Percentiles rank a stretch among this genome's conserved stretches.
phyloP scores from a whole-genome alignment of 2,329 filamentous ascomycete species.

The Cryphonectria radicalis region DNA sequence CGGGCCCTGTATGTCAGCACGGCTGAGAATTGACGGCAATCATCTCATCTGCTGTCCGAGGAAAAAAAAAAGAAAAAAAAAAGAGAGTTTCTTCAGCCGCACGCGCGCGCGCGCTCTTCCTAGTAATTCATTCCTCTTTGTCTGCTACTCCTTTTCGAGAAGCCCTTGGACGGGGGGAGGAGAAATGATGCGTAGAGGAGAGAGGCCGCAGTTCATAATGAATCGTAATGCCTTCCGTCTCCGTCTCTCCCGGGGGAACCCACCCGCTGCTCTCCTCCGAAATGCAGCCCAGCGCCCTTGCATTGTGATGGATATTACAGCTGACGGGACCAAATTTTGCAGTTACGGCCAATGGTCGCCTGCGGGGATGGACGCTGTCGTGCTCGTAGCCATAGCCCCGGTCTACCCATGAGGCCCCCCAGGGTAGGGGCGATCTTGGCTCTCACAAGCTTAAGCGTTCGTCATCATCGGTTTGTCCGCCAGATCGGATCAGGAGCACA shows the following conservation, averaged over 20 bases:
- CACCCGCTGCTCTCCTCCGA: not conserved
- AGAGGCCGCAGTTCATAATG: not conserved
- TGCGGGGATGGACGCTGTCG: conserved; percentile 27
- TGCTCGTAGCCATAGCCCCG: conserved; percentile 4
- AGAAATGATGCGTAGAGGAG: not conserved
- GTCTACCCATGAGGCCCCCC: conserved; percentile 7
- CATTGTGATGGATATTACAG: conserved; percentile 3
- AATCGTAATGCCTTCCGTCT: not conserved
- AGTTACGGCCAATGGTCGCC: not conserved
- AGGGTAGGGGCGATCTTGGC: conserved; percentile 21
- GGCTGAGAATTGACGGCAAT: not conserved
- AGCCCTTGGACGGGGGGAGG: not conserved
- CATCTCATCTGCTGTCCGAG: not conserved
- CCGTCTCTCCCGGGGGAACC: not conserved
- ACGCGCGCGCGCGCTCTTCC: not conserved
- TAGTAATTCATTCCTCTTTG: not conserved
- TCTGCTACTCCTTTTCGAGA: not conserved
- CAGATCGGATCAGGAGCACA: conserved; percentile 17
- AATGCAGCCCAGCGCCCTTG: not conserved
- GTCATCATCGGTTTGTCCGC: conserved; percentile 25
- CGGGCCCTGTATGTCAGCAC: not conserved
- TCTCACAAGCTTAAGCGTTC: conserved; percentile 12
- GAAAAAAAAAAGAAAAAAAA: too few species aligned
- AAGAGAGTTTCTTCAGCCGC: not conserved
- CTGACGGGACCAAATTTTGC: conserved; percentile 21